Evolutionary conservation across 306 rosid genomes (phyloP).

Genomic region (Corylus avellana): DNA sequence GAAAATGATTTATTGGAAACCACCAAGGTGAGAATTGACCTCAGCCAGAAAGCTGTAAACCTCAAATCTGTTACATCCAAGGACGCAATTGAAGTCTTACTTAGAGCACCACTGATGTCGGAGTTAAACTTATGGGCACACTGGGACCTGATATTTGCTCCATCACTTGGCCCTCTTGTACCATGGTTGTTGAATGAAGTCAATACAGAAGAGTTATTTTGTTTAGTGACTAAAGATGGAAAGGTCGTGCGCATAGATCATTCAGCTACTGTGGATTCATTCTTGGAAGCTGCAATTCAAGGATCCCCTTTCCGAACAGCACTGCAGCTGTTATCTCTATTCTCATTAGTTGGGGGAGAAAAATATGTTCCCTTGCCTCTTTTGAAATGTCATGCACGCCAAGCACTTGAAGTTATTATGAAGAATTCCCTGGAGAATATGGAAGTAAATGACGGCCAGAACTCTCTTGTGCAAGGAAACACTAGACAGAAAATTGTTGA

Average conservation of each 20-base stretch:
- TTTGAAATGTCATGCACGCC: slow-evolving; percentile 65
- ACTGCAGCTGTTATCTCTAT: slow-evolving; percentile 62
- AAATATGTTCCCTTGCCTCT: slow-evolving; percentile 69
- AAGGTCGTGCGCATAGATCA: slow-evolving; percentile 75
- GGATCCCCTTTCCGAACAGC: slow-evolving; percentile 84
- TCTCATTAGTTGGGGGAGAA: slow-evolving; percentile 75
- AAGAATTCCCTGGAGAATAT: slow-evolving; percentile 51
- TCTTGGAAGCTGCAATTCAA: slow-evolving; percentile 75
- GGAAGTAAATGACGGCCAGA: slow-evolving; percentile 31
- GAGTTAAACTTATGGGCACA: slow-evolving; percentile 90
- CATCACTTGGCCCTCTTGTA: slow-evolving; percentile 73
- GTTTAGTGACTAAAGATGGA: slow-evolving; percentile 83
- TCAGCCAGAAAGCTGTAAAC: slow-evolving; percentile 29
- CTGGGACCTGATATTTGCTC: slow-evolving; percentile 86
- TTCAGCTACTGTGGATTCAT: slow-evolving; percentile 70
- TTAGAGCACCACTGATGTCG: slow-evolving; percentile 78
- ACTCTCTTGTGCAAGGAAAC: slow-evolving; percentile 40
- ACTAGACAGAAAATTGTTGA: slow-evolving; percentile 26
- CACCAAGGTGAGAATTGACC: slow-evolving; percentile 28
- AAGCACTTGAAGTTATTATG: slow-evolving; percentile 70
- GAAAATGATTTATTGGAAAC: slow-evolving; percentile 40
- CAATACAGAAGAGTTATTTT: slow-evolving; percentile 58
- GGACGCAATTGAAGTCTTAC: slow-evolving; percentile 68
- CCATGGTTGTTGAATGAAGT: slow-evolving; percentile 78
- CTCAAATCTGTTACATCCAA: slow-evolving; percentile 43